Conservation (phyloP, 106 monocot species). For the Gastrodia elata region DNA sequence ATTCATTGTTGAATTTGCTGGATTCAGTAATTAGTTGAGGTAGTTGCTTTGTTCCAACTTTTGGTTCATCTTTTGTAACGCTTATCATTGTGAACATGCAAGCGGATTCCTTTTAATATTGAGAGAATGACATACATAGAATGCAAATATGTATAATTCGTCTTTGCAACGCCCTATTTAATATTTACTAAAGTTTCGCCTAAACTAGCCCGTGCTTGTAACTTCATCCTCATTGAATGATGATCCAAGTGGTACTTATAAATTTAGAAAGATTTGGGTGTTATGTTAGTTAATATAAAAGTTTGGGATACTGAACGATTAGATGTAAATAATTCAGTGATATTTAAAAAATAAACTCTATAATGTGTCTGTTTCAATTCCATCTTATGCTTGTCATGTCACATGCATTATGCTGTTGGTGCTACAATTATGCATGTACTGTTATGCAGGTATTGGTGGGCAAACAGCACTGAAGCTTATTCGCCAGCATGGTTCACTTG, state of each 20-base stretch:
- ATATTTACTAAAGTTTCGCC: no score
- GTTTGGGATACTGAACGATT: no score
- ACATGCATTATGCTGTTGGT: neutral
- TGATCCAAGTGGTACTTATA: no score
- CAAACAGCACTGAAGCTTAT: constrained; percentile 94
- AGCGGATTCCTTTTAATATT: no score
- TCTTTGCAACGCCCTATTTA: no score
- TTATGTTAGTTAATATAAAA: no score
- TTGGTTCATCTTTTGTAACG: neutral
- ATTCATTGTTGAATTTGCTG: neutral
- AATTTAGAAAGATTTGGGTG: no score
- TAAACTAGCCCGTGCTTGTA: no score
- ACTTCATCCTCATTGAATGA: no score
- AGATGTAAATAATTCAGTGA: no score
- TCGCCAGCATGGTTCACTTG: constrained; percentile 83
- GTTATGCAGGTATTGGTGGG: constrained; percentile 75
- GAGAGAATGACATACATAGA: no score
- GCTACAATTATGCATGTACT: neutral
- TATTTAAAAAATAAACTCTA: neutral
- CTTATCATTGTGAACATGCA: neutral
- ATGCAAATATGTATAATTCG: no score
- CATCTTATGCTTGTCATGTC: neutral
- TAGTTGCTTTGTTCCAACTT: neutral
- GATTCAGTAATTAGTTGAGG: neutral
- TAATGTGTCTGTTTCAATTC: neutral